Conservation (phyloP, 1,284 basidiomycete species). For the Rhodofomes roseus region DNA sequence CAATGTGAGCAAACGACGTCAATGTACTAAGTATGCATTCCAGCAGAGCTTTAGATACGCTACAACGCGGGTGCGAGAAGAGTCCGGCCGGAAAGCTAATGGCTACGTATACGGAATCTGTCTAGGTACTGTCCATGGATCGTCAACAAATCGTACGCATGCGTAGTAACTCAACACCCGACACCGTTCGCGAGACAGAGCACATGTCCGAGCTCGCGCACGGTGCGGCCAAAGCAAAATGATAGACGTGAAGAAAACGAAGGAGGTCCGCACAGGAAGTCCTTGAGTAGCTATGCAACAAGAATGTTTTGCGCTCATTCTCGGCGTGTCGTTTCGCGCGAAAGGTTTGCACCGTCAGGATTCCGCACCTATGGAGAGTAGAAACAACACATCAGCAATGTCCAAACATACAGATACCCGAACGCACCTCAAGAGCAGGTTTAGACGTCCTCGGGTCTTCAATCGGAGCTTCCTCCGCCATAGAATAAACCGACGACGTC, state of each 20-base stretch:
- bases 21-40: not conserved
- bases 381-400: not conserved
- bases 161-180: not conserved
- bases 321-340: constrained; percentile 18
- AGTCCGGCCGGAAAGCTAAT: not conserved
- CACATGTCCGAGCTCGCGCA: not conserved
- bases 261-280: not conserved
- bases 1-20: not conserved
- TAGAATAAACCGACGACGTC: constrained; percentile 22
- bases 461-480: constrained; percentile 36
- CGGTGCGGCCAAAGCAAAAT: not conserved
- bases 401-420: too few species aligned
- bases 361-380: constrained; percentile 23
- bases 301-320: not conserved
- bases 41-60: not conserved
- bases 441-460: constrained; percentile 58
- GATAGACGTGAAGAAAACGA: not conserved
- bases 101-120: not conserved
- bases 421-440: constrained; percentile 49
- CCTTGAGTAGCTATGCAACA: not conserved
- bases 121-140: not conserved
- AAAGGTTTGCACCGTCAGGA: constrained; percentile 19
- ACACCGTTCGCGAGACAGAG: not conserved
- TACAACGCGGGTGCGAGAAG: not conserved
- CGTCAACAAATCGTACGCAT: not conserved